Evolutionary conservation across 1,284 basidiomycete genomes (phyloP), one percentile per base, ranked within the genome.

Genomic region (Puccinia hordei): DNA sequence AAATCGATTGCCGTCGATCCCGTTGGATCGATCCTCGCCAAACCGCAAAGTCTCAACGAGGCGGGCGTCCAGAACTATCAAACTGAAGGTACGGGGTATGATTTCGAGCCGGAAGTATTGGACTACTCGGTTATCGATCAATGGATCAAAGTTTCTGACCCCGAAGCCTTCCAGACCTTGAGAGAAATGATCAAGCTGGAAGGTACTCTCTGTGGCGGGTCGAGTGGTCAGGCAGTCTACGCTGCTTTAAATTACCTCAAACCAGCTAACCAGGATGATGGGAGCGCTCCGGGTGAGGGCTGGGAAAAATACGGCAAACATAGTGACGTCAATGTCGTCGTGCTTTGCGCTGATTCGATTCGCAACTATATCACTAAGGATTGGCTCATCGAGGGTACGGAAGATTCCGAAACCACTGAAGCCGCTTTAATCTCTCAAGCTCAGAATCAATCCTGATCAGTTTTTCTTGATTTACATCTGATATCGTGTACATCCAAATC

Each of bases 341-440:
- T 98, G 4, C 84, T 99, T 55, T 87, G 97, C 59, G 90, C 96
- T 35, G 96, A 99, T 85, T 93, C 94, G 92, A 91, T 98, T 80
- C 90, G 95, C 81, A 98, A 98, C 86, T 98, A 98, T 86, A 96
- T 98, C 90, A 93, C 92, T 87, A 97, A 96, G 85, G 83, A 84
- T 17, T 86, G 86, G 85, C 83, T 86, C 57, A 71, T 84, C 27
- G 83, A 83, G 51, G 83, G 81, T 38, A 41, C 65, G 51, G 82
- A 74, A n/a, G 30, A 49, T 46, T 61, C 57, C 27, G 77, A 72
- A 72, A 80, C 77, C 27, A 80, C 66, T 46, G 77, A 80, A 51
- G 66, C 66, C 22, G 77, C 38, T 19, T 63, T 75, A 46, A 2
- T 75, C 24, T 46, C 71, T 35, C 22, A 57, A 73, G 35, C 27